phyloP scores from a whole-genome alignment of 805 yeast genomes.

The Yarrowia deformans region DNA sequence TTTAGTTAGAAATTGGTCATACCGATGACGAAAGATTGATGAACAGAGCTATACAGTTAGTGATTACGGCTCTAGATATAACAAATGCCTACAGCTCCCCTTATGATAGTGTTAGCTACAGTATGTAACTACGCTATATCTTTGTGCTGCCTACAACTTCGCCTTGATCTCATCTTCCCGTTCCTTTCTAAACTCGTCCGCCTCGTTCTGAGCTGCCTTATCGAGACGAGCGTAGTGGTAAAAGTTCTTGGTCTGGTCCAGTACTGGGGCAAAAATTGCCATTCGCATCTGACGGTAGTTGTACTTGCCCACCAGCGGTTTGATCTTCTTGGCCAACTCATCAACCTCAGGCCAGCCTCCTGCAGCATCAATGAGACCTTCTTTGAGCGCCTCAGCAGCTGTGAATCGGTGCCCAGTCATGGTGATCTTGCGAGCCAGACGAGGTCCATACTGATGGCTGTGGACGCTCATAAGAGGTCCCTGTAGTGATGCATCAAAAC shows the following conservation, averaged over 20 bases:
- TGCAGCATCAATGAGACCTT: constrained; percentile 49
- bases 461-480: constrained; percentile 51
- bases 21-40: too few relatives aligned
- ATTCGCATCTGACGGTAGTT: constrained; percentile 27
- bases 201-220: constrained; percentile 6
- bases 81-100: background rate
- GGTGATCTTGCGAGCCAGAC: constrained; percentile 47
- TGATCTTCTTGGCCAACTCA: constrained; percentile 19
- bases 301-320: constrained; percentile 8
- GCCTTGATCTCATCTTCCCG: constrained; percentile 19
- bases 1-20: too few relatives aligned
- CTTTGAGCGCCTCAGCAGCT: constrained; percentile 47
- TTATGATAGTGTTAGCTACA: too few relatives aligned
- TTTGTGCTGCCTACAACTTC: background rate
- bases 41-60: too few relatives aligned
- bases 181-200: constrained; percentile 11
- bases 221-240: constrained; percentile 7
- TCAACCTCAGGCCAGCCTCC: constrained; percentile 46
- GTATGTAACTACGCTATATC: too few relatives aligned
- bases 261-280: constrained; percentile 20
- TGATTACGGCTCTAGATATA: too few relatives aligned
- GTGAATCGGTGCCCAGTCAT: constrained; percentile 51
- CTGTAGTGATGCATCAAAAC: constrained; percentile 52
- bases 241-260: constrained; percentile 21
- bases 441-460: constrained; percentile 47